Evolutionary conservation across 768 basidiomycete genomes (phyloP), one percentile per base, ranked within the genome.

Genomic region (Macrolepiota fuliginosa): DNA sequence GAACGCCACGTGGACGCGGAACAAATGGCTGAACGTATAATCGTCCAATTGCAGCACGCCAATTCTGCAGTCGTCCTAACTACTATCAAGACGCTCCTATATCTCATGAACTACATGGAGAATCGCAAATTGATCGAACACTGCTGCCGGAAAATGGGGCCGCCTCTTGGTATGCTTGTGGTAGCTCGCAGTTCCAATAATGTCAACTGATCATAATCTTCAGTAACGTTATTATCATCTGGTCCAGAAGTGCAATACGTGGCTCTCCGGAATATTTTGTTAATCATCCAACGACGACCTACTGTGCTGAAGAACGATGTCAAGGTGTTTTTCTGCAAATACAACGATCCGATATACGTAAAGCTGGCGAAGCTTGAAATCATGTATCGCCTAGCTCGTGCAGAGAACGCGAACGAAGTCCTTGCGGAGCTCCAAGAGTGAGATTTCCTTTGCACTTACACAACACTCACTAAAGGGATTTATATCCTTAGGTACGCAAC

Each of bases 281-380:
- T 99, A 52, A 97, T 99, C 72, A 96, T 99, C 64, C 97, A 98
- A 77, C 86, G 96, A 52, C 84, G 97, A 32, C 95, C 97, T 2
- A 75, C 87, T 12, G 93, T 99, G 35, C 79, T 99, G 45, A 92
- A 92, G 75, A 97, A 97, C 75, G 97, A 98, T 71, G 96, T 99
- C 70, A 94, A 94, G 68, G 96, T 98, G 13, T 98, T 99, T 77
- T 99, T 99, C 77, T 98, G 95, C 90, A 98, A 99, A 75, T 99
- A 98, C 74, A 98, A 98, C 72, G 97, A 98, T 69, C 97, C 97
- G 2, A 97, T 98, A 66, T 99, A 98, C 72, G 94, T 98, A 72
- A 98, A 99, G 73, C 82, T 99, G 32, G 96, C 96, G 54, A 98
- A 99, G 69, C 80, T 99, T 56, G 97, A 98, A 74, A 98, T 98